phyloP scores from a whole-genome alignment of 2,329 filamentous ascomycete genomes.

The Trichoderma atrobrunneum region DNA sequence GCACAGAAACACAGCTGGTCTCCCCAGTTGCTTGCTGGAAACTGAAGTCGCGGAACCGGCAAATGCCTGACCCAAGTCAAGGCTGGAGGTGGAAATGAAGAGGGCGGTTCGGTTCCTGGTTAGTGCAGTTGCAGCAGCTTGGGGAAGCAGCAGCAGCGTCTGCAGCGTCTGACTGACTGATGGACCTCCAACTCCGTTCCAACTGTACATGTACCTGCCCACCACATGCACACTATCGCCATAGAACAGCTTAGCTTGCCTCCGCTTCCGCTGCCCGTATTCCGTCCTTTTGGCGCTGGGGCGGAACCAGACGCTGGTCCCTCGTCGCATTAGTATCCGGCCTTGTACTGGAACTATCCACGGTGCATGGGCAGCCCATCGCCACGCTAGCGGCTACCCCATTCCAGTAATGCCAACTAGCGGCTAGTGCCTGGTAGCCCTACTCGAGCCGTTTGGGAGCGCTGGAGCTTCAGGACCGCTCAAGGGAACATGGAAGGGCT shows the following conservation, averaged over 20 bases:
- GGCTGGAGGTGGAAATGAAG: not conserved
- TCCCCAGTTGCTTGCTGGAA: not conserved
- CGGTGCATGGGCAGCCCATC: not conserved
- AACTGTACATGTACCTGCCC: not conserved
- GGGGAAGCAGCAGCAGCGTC: not conserved
- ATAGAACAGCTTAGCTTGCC: not conserved
- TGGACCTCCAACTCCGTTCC: not conserved
- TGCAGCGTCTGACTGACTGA: not conserved
- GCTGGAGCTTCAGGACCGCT: not conserved
- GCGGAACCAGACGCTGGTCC: not conserved
- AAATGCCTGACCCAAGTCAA: not conserved
- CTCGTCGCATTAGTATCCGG: not conserved
- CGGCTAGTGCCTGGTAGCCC: not conserved
- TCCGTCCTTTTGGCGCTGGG: conserved; percentile 1
- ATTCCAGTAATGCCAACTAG: not conserved
- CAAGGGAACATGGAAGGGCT: too few relatives aligned
- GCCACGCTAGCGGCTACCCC: not conserved
- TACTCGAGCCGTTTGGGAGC: not conserved
- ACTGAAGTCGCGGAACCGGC: not conserved
- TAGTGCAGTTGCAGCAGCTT: not conserved
- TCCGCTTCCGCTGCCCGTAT: conserved; percentile 5
- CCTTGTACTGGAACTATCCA: too few relatives aligned
- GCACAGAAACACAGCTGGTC: not conserved
- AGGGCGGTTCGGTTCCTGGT: not conserved
- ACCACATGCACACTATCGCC: not conserved